Evolutionary conservation across 1,284 basidiomycete genomes (phyloP).

Genomic region (Anthracocystis walkeri): DNA sequence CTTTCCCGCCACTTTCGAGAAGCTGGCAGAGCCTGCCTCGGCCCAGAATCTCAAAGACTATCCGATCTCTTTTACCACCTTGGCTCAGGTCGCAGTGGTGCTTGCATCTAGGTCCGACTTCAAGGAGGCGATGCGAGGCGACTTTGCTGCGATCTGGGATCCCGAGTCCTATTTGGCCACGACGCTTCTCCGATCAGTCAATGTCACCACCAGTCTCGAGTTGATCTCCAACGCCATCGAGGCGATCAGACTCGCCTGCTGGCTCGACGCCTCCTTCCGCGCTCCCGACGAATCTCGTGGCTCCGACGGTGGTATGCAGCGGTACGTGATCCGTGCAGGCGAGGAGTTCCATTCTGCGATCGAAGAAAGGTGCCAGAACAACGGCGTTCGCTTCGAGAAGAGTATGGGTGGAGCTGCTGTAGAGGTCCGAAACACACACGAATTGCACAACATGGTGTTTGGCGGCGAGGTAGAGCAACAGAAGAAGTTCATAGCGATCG

Average conservation of each 20-base stretch:
- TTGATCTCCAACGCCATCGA: slow-evolving; percentile 25
- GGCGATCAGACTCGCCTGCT: slow-evolving; percentile 27
- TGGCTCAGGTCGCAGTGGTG: slow-evolving; percentile 25
- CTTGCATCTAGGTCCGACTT: slow-evolving; percentile 22
- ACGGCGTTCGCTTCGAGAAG: neutral
- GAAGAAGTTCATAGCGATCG: neutral
- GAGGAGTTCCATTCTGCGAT: neutral
- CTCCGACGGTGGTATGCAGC: neutral
- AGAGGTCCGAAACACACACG: neutral
- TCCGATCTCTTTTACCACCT: slow-evolving; percentile 29
- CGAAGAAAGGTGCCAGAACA: neutral
- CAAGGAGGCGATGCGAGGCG: slow-evolving; percentile 30
- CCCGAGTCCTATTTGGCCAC: slow-evolving; percentile 32
- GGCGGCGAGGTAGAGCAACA: neutral
- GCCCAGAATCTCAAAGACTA: neutral
- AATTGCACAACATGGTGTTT: neutral
- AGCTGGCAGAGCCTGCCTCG: slow-evolving; percentile 1
- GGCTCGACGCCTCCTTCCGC: slow-evolving; percentile 25
- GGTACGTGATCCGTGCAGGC: slow-evolving; percentile 9
- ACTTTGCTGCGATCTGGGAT: slow-evolving; percentile 40
- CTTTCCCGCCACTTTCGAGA: slow-evolving; percentile 18
- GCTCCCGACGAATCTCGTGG: neutral
- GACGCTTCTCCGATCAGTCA: slow-evolving; percentile 13
- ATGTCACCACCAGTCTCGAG: slow-evolving; percentile 21
- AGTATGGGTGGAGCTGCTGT: slow-evolving; percentile 7